Conservation (phyloP, 345 rosid genomes). For the Eucalyptus polyanthemos region DNA sequence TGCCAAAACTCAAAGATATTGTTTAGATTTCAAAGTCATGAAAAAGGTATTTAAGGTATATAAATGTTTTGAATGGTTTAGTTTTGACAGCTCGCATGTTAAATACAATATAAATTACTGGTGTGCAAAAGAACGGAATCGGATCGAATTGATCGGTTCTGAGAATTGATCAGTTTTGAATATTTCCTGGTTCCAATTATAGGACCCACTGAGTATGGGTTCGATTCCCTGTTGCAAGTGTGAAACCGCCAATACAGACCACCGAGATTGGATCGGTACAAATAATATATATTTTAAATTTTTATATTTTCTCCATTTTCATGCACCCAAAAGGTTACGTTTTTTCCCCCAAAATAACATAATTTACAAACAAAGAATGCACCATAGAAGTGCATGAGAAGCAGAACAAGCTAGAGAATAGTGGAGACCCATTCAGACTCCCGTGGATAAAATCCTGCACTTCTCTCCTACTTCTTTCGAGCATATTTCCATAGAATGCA, state of each 20-base stretch:
- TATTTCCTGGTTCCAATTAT: too few relatives aligned
- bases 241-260: not conserved
- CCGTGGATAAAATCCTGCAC: not conserved
- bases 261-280: rapidly evolving
- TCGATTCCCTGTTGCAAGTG: not conserved
- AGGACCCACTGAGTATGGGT: too few relatives aligned
- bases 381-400: not conserved
- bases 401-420: not conserved
- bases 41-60: not conserved
- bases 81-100: not conserved
- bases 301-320: not conserved
- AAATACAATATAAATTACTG: not conserved
- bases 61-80: too few relatives aligned
- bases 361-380: not conserved
- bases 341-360: not conserved
- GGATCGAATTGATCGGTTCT: too few relatives aligned
- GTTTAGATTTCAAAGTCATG: not conserved
- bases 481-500: not conserved
- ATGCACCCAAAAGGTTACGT: not conserved
- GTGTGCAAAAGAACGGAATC: not conserved
- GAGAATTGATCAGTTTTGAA: too few relatives aligned
- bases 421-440: not conserved
- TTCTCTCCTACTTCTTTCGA: not conserved
- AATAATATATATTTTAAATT: too few relatives aligned
- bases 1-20: not conserved